Base-by-base conservation (phyloP, 2,329 filamentous ascomycete genomes). In the Byssochlamys sp. region DNA sequence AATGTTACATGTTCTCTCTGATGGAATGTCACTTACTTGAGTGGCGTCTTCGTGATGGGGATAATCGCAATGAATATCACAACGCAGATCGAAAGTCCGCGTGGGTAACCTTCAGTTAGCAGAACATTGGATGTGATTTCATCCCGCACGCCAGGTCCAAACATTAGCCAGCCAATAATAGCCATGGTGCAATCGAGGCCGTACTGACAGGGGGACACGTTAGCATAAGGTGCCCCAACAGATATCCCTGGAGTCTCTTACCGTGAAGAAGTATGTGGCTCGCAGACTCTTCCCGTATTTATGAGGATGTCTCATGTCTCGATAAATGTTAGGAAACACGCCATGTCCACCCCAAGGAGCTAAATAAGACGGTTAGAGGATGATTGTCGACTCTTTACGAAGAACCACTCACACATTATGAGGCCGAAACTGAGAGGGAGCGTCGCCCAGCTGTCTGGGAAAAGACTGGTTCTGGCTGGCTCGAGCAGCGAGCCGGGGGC, bases 1-100 rank as follows among this genome's bases (percentile, higher is more conserved):
- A 7, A 24, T 45, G 6, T 45, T 45, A 45, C 9, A 4, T n/a
- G 4, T 9, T 24, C n/a, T 19, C 4, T 19, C 7, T 19, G 35
- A 45, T 19, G 19, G 12, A 39, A 39, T 19, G 31, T 6, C 62
- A 71, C 72, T 70, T 70, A 80, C 72, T 91, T 95, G 35, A 96
- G 79, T 0, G 91, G 91, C n/a, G 96, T 85, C 74, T 99, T 99
- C 35, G 92, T 96, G 55, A 99, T 78, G 0, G 92, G 94, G 62
- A 97, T 96, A 69, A 96, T 91, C 67, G 88, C 88, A 64, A 97
- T 89, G 71, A 91, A 92, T 60, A 89, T 78, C 62, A 90, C 90
- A 71, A 96, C 88, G 63, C 92, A 78, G 52, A 92, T 75, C n/a
- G 85, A 90, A 48, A 95, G 73, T 1, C 78, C 80, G 11, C 82